Evolutionary conservation across 108 stramenopile species (phyloP), one percentile per base, ranked within the genome.

Genomic region (Cyclotella atomus): DNA sequence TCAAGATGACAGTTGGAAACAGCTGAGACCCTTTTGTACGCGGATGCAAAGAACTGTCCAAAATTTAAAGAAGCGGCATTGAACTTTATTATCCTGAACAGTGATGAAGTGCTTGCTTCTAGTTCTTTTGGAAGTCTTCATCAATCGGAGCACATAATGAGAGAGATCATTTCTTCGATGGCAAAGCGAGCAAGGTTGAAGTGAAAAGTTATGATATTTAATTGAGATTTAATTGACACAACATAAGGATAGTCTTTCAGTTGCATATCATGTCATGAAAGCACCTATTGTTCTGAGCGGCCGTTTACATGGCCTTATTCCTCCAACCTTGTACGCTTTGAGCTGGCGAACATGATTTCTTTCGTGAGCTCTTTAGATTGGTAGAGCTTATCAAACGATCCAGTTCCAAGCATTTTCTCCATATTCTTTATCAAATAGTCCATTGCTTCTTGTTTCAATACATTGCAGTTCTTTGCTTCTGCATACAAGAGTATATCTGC

Each of bases 31-130:
- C n/a, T 60, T 3, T 9, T 35, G 6, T 60, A 60, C 19, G 59
- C 59, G 5, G 59, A 60, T 36, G 59, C 34, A 3, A 60, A 60
- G 23, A 34, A 36, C 59, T 60, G 59, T 36, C 5, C 32, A 10
- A 21, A n/a, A 2, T 60, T 60, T 32, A 60, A 60, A 36, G 35
- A 60, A 36, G 34, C 32, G 4, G 59, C 55, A 24, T 23, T 36
- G 12, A 36, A n/a, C 6, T 34, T 36, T 60, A 4, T 38, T 9
- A 7, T 19, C 14, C 16, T 23, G 23, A 36, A 34, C 36, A 21
- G 3, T 3, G 20, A 60, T 36, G 59, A 60, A 3, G 34, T 60
- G 6, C 16, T 36, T 38, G 3, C 32, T 2, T 60, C 36, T 2
- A 27, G 9, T n/a, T 60, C 32, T 20, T 60, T 60, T 60, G 32